Percentiles rank a stretch among this genome's conserved stretches.
Conservation (phyloP, 768 basidiomycete species). For the Lentinula guzmanii region DNA sequence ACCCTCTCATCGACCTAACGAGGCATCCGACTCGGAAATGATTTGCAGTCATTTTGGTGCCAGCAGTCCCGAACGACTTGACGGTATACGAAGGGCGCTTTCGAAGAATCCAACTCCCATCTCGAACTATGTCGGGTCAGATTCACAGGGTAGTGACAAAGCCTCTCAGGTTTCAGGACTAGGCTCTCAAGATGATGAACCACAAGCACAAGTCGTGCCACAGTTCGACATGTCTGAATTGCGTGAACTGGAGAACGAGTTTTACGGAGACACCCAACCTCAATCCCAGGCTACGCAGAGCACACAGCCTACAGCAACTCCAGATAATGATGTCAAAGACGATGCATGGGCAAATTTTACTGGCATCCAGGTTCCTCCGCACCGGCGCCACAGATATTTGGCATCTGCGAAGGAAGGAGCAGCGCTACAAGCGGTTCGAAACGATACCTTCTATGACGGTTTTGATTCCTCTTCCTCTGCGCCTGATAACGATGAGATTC, state of each 20-base stretch:
- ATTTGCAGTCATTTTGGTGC: background rate
- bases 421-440: background rate
- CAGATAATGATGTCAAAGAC: background rate
- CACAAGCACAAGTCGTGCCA: background rate
- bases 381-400: background rate
- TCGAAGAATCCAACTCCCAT: background rate
- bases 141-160: background rate
- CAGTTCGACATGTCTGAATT: background rate
- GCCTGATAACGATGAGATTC: background rate
- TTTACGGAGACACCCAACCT: background rate
- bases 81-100: background rate
- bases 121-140: background rate
- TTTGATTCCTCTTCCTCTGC: background rate
- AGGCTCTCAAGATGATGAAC: background rate
- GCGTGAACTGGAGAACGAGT: background rate
- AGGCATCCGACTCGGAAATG: background rate
- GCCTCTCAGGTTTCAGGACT: background rate
- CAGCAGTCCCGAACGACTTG: background rate
- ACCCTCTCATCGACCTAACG: background rate
- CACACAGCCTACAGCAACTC: background rate
- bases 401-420: background rate
- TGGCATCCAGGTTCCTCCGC: background rate
- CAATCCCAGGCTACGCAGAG: slow-evolving; percentile 1
- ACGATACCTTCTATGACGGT: background rate
- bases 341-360: background rate